Base-by-base conservation (phyloP, 2,329 filamentous ascomycete genomes). In the Thermomyces lanuginosus region DNA sequence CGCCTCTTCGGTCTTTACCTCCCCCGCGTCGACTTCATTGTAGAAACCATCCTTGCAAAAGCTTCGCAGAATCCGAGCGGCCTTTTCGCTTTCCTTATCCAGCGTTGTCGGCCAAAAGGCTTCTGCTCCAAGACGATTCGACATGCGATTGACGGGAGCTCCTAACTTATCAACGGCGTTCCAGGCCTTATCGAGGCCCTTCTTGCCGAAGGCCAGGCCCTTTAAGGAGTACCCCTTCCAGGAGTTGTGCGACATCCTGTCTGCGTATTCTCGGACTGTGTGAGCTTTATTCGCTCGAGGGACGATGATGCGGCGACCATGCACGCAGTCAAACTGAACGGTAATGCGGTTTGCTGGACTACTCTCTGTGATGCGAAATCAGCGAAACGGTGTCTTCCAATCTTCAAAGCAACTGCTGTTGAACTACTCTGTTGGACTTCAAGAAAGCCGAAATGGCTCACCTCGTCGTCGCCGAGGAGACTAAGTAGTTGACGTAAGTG, bases 11-110 rank as follows among this genome's bases (percentile, higher is more conserved):
- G 63, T 56, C 35, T 65, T 57, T 37, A 75, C 61, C 13, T 63
- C 56, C 11, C 32, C 32, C 1, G 26, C 26, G 8, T 35, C 29
- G 15, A 32, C 27, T 8, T 35, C 21, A 16, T 32, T 24, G 45
- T 76, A 76, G 50, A 78, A 78, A 7, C 74, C 74, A 64, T 78
- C 72, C 53, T 72, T 80, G 61, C 82, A 92, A 55, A 93, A 93
- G 16, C 79, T 86, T 48, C 82, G 77, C 27, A 93, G 55, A 35
- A 92, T 92, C 30, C 82, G 67, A 32, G 83, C 82, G 24, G 83
- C 80, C 58, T 92, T 92, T 55, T 92, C 81, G 53, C 77, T 79
- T 61, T 93, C 84, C 40, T 77, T 76, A 48, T 92, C 84, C 27
- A 92, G 61, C 1, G 75, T 77, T 16, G 78, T 76, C 3, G 82